These are phyloP conservation scores for Trichoderma sp. DNA, from an alignment of 2,329 filamentous ascomycete species.

Conservation along the genomic window DNA sequence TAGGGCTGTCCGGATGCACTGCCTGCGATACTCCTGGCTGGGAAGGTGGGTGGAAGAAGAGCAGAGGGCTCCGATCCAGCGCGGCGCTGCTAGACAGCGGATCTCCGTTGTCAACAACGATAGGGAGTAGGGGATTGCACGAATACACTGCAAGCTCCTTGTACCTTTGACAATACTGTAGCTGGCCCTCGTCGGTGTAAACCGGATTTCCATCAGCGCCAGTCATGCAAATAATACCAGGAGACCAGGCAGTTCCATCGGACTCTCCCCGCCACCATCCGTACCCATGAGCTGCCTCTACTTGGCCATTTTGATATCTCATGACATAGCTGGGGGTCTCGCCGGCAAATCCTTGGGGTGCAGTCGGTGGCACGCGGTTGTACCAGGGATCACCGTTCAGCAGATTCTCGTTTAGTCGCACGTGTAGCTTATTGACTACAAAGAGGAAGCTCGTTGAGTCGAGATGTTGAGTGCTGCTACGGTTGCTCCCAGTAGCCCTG, in stretches of 20 bases:
- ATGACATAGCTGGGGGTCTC: slow-evolving; percentile 41
- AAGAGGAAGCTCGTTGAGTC: slow-evolving; percentile 41
- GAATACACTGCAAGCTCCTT: slow-evolving; percentile 39
- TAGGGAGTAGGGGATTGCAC: slow-evolving; percentile 41
- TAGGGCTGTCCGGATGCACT: slow-evolving; percentile 28
- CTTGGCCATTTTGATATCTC: slow-evolving; percentile 38
- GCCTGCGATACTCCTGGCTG: slow-evolving; percentile 36
- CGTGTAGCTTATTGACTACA: slow-evolving; percentile 40
- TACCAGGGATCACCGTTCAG: slow-evolving; percentile 32
- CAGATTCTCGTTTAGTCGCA: not conserved
- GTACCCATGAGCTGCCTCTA: slow-evolving; percentile 32
- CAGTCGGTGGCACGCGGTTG: slow-evolving; percentile 38
- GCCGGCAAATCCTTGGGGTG: slow-evolving; percentile 29
- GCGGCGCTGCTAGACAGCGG: not conserved
- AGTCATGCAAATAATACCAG: not conserved
- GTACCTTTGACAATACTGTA: slow-evolving; percentile 25
- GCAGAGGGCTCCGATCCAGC: not conserved
- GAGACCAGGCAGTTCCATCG: not conserved
- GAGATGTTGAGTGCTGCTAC: not conserved
- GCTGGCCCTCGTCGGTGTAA: not conserved
- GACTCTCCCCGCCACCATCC: slow-evolving; percentile 28
- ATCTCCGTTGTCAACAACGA: slow-evolving; percentile 34
- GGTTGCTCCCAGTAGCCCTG: not conserved
- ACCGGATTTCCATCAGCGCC: not conserved
- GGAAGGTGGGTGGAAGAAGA: slow-evolving; percentile 6